phyloP scores from a whole-genome alignment of 2,329 filamentous ascomycete species.

The Phialophora expanda region DNA sequence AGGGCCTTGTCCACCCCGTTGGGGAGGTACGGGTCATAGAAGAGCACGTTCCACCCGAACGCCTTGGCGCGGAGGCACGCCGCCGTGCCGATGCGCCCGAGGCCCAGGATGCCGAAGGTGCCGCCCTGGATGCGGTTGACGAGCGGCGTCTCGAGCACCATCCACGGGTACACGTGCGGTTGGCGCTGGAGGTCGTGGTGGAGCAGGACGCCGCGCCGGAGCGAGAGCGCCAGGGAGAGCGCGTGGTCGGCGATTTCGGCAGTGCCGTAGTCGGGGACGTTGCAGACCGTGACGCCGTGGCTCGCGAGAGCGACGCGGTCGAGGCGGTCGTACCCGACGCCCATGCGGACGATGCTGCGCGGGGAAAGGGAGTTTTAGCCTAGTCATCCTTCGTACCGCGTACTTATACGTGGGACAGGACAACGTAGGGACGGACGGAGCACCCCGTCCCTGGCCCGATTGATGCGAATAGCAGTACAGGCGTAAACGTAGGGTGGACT shows the following conservation, averaged over 20 bases:
- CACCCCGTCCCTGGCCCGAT: too few relatives aligned
- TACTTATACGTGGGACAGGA: background rate
- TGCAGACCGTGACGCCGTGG: conserved; percentile 37
- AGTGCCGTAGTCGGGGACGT: conserved; percentile 42
- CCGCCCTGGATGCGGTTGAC: conserved; percentile 32
- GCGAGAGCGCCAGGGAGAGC: conserved; percentile 32
- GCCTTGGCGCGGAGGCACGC: conserved; percentile 67
- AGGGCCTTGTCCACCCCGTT: conserved; percentile 58
- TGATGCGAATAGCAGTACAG: background rate
- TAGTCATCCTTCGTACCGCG: too few relatives aligned
- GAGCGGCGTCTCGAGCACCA: conserved; percentile 36
- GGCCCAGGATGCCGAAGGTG: conserved; percentile 69
- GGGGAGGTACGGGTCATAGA: conserved; percentile 62
- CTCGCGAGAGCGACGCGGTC: conserved; percentile 36
- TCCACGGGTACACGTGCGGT: conserved; percentile 27
- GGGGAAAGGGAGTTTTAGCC: background rate
- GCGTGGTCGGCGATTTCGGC: conserved; percentile 39
- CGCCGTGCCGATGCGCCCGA: conserved; percentile 68
- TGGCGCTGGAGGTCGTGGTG: conserved; percentile 36
- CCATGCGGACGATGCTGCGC: conserved; percentile 36
- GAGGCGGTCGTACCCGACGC: conserved; percentile 37
- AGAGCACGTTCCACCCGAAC: conserved; percentile 68
- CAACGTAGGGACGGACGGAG: background rate
- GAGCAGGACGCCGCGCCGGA: conserved; percentile 35
- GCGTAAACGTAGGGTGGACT: conserved; percentile 2